Evolutionary conservation across 1,284 basidiomycete species (phyloP).

Genomic region (Mycena sp.): DNA sequence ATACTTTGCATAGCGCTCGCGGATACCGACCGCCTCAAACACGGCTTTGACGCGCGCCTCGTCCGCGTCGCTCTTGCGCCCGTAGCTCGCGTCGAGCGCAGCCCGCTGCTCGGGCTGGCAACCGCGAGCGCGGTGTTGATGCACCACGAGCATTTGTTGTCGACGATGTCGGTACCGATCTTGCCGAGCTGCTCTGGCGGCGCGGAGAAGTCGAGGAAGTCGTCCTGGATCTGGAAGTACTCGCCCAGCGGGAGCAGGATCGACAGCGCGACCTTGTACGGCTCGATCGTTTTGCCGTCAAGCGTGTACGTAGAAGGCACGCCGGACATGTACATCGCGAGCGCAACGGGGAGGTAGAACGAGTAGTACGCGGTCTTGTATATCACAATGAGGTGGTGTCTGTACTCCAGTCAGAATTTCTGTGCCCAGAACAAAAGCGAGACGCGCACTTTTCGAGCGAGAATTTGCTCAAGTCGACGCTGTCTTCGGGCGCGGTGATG

Average conservation of each 20-base stretch:
- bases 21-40: constrained; percentile 79
- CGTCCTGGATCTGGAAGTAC: constrained; percentile 99
- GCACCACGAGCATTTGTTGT: constrained; percentile 99
- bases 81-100: constrained; percentile 86
- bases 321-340: constrained; percentile 87
- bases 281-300: constrained; percentile 46
- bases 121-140: constrained; percentile 87
- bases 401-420: constrained; percentile 40
- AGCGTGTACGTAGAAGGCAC: constrained; percentile 54
- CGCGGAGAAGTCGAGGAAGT: constrained; percentile 94
- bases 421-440: background rate
- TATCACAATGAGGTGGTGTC: constrained; percentile 93
- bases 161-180: constrained; percentile 97
- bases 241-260: constrained; percentile 95
- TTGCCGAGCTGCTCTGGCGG: constrained; percentile 95
- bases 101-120: constrained; percentile 64
- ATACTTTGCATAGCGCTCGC: constrained; percentile 77
- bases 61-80: constrained; percentile 72
- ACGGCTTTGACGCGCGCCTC: constrained; percentile 79
- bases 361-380: constrained; percentile 99
- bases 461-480: constrained; percentile 90
- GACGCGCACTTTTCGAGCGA: constrained; percentile 77
- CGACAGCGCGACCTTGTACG: constrained; percentile 83
- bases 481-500: constrained; percentile 93
- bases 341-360: constrained; percentile 97